These are phyloP conservation scores for Tolypocladium ophioglossoides DNA, from an alignment of 2,329 filamentous ascomycete species.

Conservation along the genomic window DNA sequence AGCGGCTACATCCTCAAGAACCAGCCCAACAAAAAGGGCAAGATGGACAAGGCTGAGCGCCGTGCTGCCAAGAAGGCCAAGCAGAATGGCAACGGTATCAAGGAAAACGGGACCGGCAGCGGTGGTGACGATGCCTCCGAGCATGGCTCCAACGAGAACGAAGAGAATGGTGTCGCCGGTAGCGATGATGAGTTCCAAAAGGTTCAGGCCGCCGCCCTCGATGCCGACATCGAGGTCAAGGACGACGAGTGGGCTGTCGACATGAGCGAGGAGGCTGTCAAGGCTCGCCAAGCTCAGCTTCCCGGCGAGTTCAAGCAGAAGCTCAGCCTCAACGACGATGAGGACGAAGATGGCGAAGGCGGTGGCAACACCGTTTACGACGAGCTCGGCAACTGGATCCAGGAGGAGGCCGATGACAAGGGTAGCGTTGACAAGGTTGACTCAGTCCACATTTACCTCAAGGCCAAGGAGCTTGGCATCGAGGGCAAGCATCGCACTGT, in stretches of 20 bases:
- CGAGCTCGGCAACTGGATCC: conserved; percentile 86
- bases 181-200: conserved; percentile 91
- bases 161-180: conserved; percentile 52
- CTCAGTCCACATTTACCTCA: conserved; percentile 87
- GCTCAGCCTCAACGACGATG: conserved; percentile 71
- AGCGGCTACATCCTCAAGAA: conserved; percentile 97
- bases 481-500: conserved; percentile 91
- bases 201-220: conserved; percentile 52
- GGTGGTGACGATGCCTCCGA: conserved; percentile 44
- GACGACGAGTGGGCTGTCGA: conserved; percentile 95
- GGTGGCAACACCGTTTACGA: conserved; percentile 73
- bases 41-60: conserved; percentile 90
- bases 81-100: conserved; percentile 52
- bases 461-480: conserved; percentile 93
- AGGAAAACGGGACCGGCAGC: conserved; percentile 49
- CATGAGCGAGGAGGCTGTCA: conserved; percentile 90
- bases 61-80: conserved; percentile 89
- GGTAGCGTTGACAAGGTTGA: conserved; percentile 70
- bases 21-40: conserved; percentile 72
- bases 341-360: conserved; percentile 72
- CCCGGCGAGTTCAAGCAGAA: conserved; percentile 92
- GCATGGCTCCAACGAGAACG: conserved; percentile 38
- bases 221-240: conserved; percentile 52
- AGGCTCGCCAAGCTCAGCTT: conserved; percentile 84
- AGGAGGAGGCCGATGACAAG: conserved; percentile 58